Percentiles rank a stretch among this genome's conserved stretches.
phyloP scores from a whole-genome alignment of 306 rosid genomes.

The Corylus avellana region DNA sequence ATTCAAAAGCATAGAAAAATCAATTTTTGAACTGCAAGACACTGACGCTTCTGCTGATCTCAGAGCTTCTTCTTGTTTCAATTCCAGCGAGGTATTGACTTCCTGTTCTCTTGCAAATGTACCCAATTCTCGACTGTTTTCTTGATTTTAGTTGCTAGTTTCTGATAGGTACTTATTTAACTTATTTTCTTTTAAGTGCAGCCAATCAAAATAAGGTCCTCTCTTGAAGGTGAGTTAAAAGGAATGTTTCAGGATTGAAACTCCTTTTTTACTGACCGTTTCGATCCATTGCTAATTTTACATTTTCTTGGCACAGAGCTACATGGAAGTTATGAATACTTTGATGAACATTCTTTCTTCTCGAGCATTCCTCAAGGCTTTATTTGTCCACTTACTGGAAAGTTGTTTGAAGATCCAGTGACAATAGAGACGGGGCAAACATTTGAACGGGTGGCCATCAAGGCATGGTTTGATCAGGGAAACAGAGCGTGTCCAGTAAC shows the following conservation, averaged over 20 bases:
- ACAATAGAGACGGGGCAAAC: conserved; percentile 84
- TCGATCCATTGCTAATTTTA: conserved; percentile 19
- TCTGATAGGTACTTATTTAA: conserved; percentile 23
- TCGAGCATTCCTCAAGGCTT: conserved; percentile 63
- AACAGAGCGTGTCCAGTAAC: conserved; percentile 75
- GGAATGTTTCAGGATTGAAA: conserved; percentile 2
- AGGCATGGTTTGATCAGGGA: conserved; percentile 77
- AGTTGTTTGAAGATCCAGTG: conserved; percentile 75
- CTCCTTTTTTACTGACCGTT: conserved; percentile 13
- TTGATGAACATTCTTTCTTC: conserved; percentile 51
- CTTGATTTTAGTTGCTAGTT: neutral
- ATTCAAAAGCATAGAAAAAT: conserved; percentile 29
- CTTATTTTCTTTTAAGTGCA: conserved; percentile 38
- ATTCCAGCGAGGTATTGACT: conserved; percentile 32
- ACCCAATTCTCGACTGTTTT: conserved; percentile 4
- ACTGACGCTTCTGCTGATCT: conserved; percentile 14
- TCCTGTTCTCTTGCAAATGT: conserved; percentile 29
- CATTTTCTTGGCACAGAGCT: conserved; percentile 33
- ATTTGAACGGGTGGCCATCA: conserved; percentile 64
- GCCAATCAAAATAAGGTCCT: conserved; percentile 43
- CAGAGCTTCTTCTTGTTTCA: conserved; percentile 15
- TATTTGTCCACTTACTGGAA: conserved; percentile 69
- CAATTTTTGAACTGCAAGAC: conserved; percentile 31
- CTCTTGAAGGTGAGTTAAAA: conserved; percentile 55
- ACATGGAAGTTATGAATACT: conserved; percentile 18